Conservation (phyloP, 345 rosid species). For the Heritiera fomes region DNA sequence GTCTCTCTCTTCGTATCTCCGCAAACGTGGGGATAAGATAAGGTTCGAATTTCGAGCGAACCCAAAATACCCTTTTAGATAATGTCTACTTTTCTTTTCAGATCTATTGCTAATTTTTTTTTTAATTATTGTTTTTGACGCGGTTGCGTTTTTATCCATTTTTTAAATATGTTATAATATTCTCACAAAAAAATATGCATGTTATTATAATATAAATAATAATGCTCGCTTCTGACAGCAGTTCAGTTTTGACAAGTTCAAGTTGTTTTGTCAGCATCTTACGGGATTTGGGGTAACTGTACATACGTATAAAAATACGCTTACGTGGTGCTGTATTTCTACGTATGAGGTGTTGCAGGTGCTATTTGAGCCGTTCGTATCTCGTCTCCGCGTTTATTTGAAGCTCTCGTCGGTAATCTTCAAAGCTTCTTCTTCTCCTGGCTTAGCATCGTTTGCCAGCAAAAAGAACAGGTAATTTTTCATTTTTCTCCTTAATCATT, state of each 20-base stretch:
- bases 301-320: slow-evolving; percentile 6
- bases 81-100: neutral
- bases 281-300: neutral
- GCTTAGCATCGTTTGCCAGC: neutral
- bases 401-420: neutral
- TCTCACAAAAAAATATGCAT: too few species aligned
- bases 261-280: slow-evolving; percentile 4
- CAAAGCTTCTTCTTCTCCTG: neutral
- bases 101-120: neutral
- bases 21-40: slow-evolving; percentile 12
- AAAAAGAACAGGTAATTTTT: neutral
- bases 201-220: neutral
- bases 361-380: slow-evolving; percentile 16
- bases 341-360: slow-evolving; percentile 10
- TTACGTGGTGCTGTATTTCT: neutral
- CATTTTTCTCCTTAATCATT: neutral
- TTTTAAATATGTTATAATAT: neutral
- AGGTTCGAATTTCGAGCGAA: slow-evolving; percentile 7
- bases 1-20: neutral
- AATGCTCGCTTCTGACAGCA: slow-evolving; percentile 4
- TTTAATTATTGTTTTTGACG: neutral
- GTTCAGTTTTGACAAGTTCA: slow-evolving; percentile 16
- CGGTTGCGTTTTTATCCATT: neutral
- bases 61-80: neutral
- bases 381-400: slow-evolving; percentile 3